Evolutionary conservation across 768 basidiomycete genomes (phyloP), one percentile per base, ranked within the genome.

Genomic region (Boletus rex-veris): DNA sequence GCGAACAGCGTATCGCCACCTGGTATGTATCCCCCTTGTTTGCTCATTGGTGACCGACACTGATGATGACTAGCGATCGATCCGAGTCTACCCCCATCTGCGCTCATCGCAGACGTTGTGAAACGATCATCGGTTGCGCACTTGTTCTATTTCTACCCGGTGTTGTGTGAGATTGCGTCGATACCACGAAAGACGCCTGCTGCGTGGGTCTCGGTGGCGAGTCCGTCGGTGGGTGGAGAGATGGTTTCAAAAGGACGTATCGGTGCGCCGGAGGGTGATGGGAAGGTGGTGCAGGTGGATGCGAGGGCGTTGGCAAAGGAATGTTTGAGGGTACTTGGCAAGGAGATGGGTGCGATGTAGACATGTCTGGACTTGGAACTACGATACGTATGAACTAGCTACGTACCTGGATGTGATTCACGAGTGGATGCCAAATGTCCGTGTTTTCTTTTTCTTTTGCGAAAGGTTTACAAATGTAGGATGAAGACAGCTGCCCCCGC

Each of bases 71-170:
- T 21, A 70, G 75, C 66, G 59, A 70, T 74, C 58, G 80, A 84
- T 69, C 41, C 73, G 2, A 69, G 74, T 2, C 64, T 80, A 16
- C 69, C 77, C 1, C 80, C 85, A 0, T 72, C 81, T 12, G 72
- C 74, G 12, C 73, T 90, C 4, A 77, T 95, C 19, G 76, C 84
- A 0, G 85, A 92, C 54, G 81, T 87, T 1, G 81, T 88, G 12
- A 83, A 82, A 59, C 82, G 89, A 1, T 94, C 94, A 2, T 69
- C 83, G 0, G 78, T 83, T 15, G 92, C 88, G 0, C 94, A 96
- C 62, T 73, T 98, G 11, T 96, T 96, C 78, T 85, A 93, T 64
- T 85, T 96, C 53, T 95, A 95, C 64, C 74, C 82, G 0, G 72
- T 89, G 3, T 69, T 97, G 5, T 88, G 88, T 60, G 85, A 92